Conservation (phyloP, 176 grass and related monocot genomes). For the Hordeum marinum region DNA sequence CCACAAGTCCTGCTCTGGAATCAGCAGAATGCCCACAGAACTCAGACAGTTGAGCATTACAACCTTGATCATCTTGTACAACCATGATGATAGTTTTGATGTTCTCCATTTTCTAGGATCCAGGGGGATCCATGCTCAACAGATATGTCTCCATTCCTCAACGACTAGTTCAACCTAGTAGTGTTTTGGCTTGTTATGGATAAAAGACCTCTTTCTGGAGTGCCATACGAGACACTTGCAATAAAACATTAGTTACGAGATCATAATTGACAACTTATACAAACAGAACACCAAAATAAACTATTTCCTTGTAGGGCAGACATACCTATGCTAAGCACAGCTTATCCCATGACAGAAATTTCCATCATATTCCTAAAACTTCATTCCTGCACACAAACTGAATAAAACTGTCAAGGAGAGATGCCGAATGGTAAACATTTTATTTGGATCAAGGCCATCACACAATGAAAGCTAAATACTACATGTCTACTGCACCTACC, state of each 20-base stretch:
- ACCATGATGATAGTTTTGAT: conserved; percentile 9
- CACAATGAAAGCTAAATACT: background rate
- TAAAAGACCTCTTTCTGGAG: background rate
- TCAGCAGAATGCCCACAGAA: conserved; percentile 35
- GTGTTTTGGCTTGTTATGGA: background rate
- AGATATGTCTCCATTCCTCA: conserved; percentile 17
- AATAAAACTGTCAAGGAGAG: conserved; percentile 1
- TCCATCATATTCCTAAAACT: background rate
- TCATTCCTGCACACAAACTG: conserved; percentile 31
- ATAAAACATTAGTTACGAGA: background rate
- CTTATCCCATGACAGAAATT: background rate
- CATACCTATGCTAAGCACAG: background rate
- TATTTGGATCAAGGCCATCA: background rate
- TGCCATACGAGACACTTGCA: background rate
- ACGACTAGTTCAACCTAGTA: background rate
- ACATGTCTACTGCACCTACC: background rate
- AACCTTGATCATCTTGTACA: conserved; percentile 23
- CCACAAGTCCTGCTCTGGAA: conserved; percentile 17
- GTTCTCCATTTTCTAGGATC: conserved; percentile 36
- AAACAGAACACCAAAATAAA: background rate
- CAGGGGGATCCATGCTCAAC: conserved; percentile 20
- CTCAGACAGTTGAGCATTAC: conserved; percentile 14
- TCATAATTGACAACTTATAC: background rate
- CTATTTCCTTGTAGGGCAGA: background rate
- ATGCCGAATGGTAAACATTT: background rate